phyloP scores from a whole-genome alignment of 768 basidiomycete species.

The Rhodotorula taiwanensis region DNA sequence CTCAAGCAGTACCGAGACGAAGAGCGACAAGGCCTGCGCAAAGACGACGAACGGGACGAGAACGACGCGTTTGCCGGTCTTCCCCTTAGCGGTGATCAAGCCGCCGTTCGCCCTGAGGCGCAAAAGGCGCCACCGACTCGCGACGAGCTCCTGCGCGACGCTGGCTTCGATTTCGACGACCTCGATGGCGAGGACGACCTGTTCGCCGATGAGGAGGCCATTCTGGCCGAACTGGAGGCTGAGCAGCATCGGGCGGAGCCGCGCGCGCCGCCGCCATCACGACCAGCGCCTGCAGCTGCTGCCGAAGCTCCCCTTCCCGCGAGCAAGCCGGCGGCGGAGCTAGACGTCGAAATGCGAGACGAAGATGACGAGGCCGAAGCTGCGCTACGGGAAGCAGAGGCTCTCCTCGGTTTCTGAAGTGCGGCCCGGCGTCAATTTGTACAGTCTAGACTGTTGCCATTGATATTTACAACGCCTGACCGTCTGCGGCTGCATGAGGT shows the following conservation, averaged over 20 bases:
- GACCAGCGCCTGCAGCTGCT: neutral
- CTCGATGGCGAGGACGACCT: constrained; percentile 15
- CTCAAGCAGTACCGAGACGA: constrained; percentile 28
- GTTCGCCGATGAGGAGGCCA: constrained; percentile 18
- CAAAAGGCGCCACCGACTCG: neutral
- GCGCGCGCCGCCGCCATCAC: neutral
- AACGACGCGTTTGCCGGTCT: constrained; percentile 46
- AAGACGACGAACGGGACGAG: constrained; percentile 39
- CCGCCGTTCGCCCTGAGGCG: neutral
- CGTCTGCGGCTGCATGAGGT: neutral
- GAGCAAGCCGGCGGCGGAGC: neutral
- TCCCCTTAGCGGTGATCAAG: neutral
- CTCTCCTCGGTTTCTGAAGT: constrained; percentile 63
- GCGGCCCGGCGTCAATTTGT: constrained; percentile 37
- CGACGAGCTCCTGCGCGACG: neutral
- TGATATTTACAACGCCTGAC: too few relatives aligned
- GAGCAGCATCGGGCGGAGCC: neutral
- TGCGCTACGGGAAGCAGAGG: constrained; percentile 41
- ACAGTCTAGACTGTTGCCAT: neutral
- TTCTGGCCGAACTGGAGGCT: neutral
- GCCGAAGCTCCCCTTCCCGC: neutral
- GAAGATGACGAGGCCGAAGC: constrained; percentile 48
- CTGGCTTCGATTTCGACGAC: neutral
- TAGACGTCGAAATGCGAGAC: neutral
- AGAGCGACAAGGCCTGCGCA: constrained; percentile 49